A percentile compares a stretch with the other conserved stretches of the same genome.
Conservation (phyloP, 805 yeast genomes). For the Saccharomycopsis fodiens region DNA sequence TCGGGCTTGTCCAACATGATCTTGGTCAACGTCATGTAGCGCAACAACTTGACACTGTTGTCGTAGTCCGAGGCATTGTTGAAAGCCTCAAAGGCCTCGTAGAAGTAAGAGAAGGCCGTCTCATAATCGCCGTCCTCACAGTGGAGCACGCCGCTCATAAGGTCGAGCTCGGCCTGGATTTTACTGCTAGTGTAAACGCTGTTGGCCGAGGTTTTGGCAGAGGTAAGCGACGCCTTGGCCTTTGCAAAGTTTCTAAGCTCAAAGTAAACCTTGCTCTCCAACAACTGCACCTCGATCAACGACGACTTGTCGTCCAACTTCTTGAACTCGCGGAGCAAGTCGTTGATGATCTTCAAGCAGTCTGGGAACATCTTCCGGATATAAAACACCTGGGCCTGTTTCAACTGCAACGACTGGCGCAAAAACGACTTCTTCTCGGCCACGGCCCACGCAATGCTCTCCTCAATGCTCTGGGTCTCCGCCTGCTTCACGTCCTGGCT, state of each 20-base stretch:
- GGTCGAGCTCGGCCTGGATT: conserved; percentile 88
- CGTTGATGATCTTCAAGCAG: conserved; percentile 64
- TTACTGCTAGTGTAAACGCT: conserved; percentile 92
- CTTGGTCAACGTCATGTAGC: conserved; percentile 87
- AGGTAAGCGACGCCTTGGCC: conserved; percentile 84
- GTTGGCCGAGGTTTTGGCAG: conserved; percentile 97
- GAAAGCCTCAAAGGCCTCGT: conserved; percentile 90
- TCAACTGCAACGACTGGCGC: conserved; percentile 80
- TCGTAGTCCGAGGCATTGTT: conserved; percentile 47
- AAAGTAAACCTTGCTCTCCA: conserved; percentile 86
- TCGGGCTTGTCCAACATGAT: conserved; percentile 85
- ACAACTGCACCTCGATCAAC: conserved; percentile 87
- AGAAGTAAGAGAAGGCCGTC: conserved; percentile 92
- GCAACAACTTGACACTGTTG: conserved; percentile 67
- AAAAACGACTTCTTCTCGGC: conserved; percentile 78
- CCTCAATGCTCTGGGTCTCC: conserved; percentile 45
- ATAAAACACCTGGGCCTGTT: conserved; percentile 70
- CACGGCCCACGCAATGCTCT: conserved; percentile 82
- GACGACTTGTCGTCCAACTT: conserved; percentile 93
- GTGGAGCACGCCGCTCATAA: conserved; percentile 90
- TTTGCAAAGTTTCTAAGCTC: conserved; percentile 87
- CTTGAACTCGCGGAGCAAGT: conserved; percentile 76
- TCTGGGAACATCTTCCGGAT: conserved; percentile 57
- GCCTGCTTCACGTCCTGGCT: conserved; percentile 38
- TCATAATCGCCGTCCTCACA: conserved; percentile 96